Base-by-base conservation (phyloP, 2,329 filamentous ascomycete genomes). In the Aspergillus pseudoglaucus region DNA sequence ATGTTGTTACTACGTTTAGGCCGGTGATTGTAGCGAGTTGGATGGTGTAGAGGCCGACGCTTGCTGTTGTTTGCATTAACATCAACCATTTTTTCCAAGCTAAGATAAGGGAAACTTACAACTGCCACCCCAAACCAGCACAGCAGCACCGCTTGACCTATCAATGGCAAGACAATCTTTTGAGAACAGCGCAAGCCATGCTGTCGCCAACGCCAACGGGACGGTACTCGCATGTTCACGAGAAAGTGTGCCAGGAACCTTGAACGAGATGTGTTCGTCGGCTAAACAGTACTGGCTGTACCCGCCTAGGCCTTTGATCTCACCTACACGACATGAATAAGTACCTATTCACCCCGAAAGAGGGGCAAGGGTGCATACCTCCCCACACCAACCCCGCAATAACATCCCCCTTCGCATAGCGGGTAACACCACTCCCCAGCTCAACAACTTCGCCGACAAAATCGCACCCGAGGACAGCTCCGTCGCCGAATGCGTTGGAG, bases 101-200 rank as follows among this genome's bases (percentile, higher is more conserved):
- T n/a, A n/a, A n/a, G n/a, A n/a, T n/a, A n/a, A n/a, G n/a, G n/a
- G n/a, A n/a, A n/a, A 61, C 60, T 59, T 60, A 65, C 71, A 73
- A 35, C 70, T 73, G 23, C 71, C 72, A 18, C 70, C 72, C 69
- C 69, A 76, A 12, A 75, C 60, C 4, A 76, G 57, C 4, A 76
- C 55, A 23, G 52, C 59, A 8, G 44, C 49, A 0, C 41, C 45
- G 23, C 45, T 17, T 2, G 43, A 43, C 25, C 53, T 47, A 48
- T 65, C 44, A 47, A 74, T 67, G n/a, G 51, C 50, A 7, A 75
- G 54, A 32, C 63, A 68, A 3, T 61, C 55, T 38, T 65, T 62
- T 0, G 70, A 72, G 43, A 71, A 73, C 1, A 74, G 48, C 0
- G 67, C 69, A 4, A 74, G 59, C 61, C 60, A 68, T 1, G 71